These are phyloP conservation scores for Pseudonectria foliicola DNA, from an alignment of 2,329 filamentous ascomycete species.

Conservation along the genomic window DNA sequence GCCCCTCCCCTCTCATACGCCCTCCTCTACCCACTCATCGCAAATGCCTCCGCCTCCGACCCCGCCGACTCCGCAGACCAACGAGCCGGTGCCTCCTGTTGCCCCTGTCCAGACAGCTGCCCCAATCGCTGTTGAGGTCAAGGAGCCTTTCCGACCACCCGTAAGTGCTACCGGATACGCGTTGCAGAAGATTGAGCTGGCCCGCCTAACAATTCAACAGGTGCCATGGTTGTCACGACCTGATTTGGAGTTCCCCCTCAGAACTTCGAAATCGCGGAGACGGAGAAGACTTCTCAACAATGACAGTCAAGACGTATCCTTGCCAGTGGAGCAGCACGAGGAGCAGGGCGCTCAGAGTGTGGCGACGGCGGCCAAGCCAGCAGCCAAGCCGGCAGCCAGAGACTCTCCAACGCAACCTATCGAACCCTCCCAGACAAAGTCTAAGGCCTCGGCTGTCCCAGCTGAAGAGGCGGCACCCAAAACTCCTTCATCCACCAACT, in stretches of 20 bases:
- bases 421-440: slow-evolving; percentile 10
- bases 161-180: too few relatives aligned
- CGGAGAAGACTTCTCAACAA: slow-evolving; percentile 35
- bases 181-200: too few relatives aligned
- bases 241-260: slow-evolving; percentile 42
- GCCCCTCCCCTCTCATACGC: slow-evolving; percentile 41
- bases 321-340: slow-evolving; percentile 35
- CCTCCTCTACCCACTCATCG: slow-evolving; percentile 46
- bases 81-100: slow-evolving; percentile 22
- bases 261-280: slow-evolving; percentile 30
- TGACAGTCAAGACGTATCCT: slow-evolving; percentile 33
- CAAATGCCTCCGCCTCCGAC: slow-evolving; percentile 37
- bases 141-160: slow-evolving; percentile 38
- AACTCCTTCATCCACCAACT: slow-evolving; percentile 29
- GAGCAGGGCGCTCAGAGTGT: slow-evolving; percentile 17
- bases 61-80: slow-evolving; percentile 38
- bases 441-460: slow-evolving; percentile 14
- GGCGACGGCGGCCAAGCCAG: slow-evolving; percentile 12
- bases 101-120: slow-evolving; percentile 18
- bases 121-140: slow-evolving; percentile 16
- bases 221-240: slow-evolving; percentile 52
- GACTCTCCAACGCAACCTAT: slow-evolving; percentile 10
- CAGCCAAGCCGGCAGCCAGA: slow-evolving; percentile 10
- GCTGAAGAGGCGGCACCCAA: slow-evolving; percentile 27
- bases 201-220: slow-evolving; percentile 24